phyloP scores from a whole-genome alignment of 257 asterid genomes.

The Capsicum rhomboideum region DNA sequence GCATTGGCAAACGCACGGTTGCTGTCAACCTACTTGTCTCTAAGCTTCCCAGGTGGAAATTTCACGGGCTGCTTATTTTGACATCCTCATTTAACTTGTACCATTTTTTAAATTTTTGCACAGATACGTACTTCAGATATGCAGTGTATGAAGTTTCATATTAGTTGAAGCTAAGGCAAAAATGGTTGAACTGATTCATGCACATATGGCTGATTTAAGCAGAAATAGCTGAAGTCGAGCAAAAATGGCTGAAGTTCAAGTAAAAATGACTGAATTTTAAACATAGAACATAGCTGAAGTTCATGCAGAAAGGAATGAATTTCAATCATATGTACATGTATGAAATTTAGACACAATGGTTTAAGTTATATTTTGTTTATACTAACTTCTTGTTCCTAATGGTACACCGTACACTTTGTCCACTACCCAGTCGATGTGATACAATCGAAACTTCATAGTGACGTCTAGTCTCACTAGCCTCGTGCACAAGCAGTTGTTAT shows the following conservation, averaged over 20 bases:
- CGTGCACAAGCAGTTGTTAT: background rate
- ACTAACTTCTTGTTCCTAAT: no score
- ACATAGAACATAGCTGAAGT: background rate
- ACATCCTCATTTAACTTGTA: no score
- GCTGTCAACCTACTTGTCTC: background rate
- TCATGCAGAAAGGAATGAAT: background rate
- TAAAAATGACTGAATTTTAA: no score
- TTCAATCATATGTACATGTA: background rate
- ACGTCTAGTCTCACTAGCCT: background rate
- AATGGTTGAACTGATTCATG: background rate
- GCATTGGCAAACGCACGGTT: background rate
- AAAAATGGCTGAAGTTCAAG: no score
- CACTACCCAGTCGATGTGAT: background rate
- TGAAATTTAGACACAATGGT: no score
- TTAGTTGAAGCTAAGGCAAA: background rate
- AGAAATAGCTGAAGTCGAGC: no score
- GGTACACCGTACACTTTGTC: no score
- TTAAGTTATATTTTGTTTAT: no score
- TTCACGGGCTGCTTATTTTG: no score
- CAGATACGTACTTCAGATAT: background rate
- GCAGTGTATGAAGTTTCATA: no score
- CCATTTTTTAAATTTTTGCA: background rate
- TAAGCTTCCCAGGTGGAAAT: background rate
- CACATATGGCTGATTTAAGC: no score
- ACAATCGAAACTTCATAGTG: background rate